Percentiles rank a stretch among this genome's conserved stretches.
phyloP scores from a whole-genome alignment of 306 rosid genomes.

The Sesbania bispinosa region DNA sequence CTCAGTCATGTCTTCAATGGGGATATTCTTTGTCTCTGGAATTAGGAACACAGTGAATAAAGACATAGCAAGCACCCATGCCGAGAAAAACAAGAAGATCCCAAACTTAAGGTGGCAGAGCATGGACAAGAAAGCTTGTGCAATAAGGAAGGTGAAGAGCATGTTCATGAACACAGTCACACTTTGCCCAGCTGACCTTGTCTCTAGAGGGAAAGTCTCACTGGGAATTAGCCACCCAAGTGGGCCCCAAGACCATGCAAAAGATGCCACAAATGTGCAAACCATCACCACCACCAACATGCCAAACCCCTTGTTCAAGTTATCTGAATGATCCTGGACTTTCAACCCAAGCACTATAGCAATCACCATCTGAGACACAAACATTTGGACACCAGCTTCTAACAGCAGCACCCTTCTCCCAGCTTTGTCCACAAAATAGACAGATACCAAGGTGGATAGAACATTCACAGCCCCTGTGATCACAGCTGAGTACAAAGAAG shows the following conservation, averaged over 20 bases:
- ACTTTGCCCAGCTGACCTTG: slow-evolving; percentile 63
- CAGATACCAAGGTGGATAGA: slow-evolving; percentile 51
- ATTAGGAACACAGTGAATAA: slow-evolving; percentile 32
- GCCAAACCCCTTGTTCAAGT: slow-evolving; percentile 31
- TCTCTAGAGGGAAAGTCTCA: slow-evolving; percentile 59
- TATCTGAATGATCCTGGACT: slow-evolving; percentile 31
- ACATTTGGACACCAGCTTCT: slow-evolving; percentile 69
- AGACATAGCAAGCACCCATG: slow-evolving; percentile 45
- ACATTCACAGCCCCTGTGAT: slow-evolving; percentile 67
- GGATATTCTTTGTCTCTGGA: slow-evolving; percentile 56
- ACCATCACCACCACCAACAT: slow-evolving; percentile 58
- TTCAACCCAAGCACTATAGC: slow-evolving; percentile 45
- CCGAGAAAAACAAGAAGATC: slow-evolving; percentile 57
- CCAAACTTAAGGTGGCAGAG: slow-evolving; percentile 49
- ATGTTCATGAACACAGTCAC: slow-evolving; percentile 52
- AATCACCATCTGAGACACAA: slow-evolving; percentile 48
- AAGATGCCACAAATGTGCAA: slow-evolving; percentile 53
- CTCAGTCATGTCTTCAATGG: slow-evolving; percentile 59
- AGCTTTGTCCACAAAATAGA: slow-evolving; percentile 43
- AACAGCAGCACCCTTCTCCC: slow-evolving; percentile 49
- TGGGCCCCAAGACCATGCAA: slow-evolving; percentile 85
- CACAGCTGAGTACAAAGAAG: slow-evolving; percentile 56
- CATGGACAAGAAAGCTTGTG: slow-evolving; percentile 60
- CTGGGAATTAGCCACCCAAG: slow-evolving; percentile 74
- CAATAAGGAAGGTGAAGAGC: slow-evolving; percentile 63